Evolutionary conservation across 805 yeast genomes (phyloP).

Genomic region (Cyberlindnera sargentensis): DNA sequence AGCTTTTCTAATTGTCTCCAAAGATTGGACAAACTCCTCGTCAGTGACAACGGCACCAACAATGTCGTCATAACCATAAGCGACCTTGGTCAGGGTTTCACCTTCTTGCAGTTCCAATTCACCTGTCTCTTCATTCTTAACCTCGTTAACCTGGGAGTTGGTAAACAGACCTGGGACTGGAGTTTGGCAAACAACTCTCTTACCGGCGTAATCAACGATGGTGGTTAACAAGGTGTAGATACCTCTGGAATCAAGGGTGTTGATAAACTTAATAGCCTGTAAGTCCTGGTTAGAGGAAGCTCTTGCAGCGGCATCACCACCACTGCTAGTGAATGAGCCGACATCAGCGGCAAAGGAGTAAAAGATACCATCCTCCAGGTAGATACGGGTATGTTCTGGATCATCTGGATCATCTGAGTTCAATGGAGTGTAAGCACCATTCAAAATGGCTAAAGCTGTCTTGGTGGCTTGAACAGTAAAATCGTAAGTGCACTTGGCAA

Average conservation of each 20-base stretch:
- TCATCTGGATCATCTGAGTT: slow-evolving; percentile 55
- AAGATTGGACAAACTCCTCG: slow-evolving; percentile 44
- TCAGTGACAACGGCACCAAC: slow-evolving; percentile 42
- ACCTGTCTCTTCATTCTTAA: slow-evolving; percentile 35
- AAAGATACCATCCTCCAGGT: slow-evolving; percentile 75
- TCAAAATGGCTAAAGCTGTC: slow-evolving; percentile 71
- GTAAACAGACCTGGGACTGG: slow-evolving; percentile 80
- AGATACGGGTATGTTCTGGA: slow-evolving; percentile 53
- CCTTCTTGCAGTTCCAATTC: slow-evolving; percentile 29
- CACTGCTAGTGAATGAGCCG: slow-evolving; percentile 56
- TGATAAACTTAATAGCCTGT: slow-evolving; percentile 59
- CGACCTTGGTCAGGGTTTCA: slow-evolving; percentile 24
- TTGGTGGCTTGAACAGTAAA: slow-evolving; percentile 69
- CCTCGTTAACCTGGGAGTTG: slow-evolving; percentile 31
- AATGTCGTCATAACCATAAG: slow-evolving; percentile 69
- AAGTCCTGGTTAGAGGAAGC: slow-evolving; percentile 76
- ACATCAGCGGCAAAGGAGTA: slow-evolving; percentile 74
- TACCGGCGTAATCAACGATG: slow-evolving; percentile 87
- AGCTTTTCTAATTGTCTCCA: slow-evolving; percentile 58
- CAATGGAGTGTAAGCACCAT: slow-evolving; percentile 69
- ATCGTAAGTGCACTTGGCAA: slow-evolving; percentile 65
- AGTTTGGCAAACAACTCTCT: slow-evolving; percentile 83
- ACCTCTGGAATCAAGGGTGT: slow-evolving; percentile 55
- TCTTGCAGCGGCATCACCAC: slow-evolving; percentile 84
- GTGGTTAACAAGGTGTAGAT: slow-evolving; percentile 71